Base-by-base conservation (phyloP, 1,139 yeast genomes). In the Debaryomyces coudertii region DNA sequence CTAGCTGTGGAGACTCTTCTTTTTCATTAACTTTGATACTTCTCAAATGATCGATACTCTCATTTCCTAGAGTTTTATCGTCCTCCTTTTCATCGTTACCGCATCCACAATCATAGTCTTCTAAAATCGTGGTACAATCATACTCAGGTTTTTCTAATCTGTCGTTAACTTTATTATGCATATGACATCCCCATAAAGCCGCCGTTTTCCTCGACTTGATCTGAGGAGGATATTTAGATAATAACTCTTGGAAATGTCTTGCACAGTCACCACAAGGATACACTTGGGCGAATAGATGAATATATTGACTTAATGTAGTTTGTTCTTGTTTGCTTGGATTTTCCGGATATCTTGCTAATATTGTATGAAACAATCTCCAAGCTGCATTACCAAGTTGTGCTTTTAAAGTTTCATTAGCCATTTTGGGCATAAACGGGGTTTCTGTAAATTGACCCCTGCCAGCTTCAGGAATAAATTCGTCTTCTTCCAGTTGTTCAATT, bases 191-290 rank as follows among this genome's bases (percentile, higher is more conserved):
- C 99, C 99, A 93, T 53, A 88, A 71, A 0, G 97, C 90, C 0
- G 99, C 98, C 2, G 83, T 80, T 52, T 85, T 83, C 47, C 97
- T 77, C 16, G 86, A 78, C 7, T 82, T 75, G 2, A 87, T 78
- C 60, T 95, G 99, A 2, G 97, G 97, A 1, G 99, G 99, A 58
- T 74, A 82, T 56, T 85, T 76, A 44, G 71, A 61, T 48, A 93
- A 69, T 54, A 92, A 71, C 55, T 77, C 67, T 52, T 81, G 87
- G 65, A 93, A 93, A 65, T 93, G 99, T 54, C 90, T 76, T 0
- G 99, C 97, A 70, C 98, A 92, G 62, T 92, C 97, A 5, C 97
- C 95, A 66, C 96, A 89, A 0, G 96, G 96, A 54, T 89, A 89
- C 12, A 88, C 89, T 57, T 87, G 89, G 2, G 87, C 88, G 67